Conservation (phyloP, 768 basidiomycete genomes). For the Mycena rebaudengoi region DNA sequence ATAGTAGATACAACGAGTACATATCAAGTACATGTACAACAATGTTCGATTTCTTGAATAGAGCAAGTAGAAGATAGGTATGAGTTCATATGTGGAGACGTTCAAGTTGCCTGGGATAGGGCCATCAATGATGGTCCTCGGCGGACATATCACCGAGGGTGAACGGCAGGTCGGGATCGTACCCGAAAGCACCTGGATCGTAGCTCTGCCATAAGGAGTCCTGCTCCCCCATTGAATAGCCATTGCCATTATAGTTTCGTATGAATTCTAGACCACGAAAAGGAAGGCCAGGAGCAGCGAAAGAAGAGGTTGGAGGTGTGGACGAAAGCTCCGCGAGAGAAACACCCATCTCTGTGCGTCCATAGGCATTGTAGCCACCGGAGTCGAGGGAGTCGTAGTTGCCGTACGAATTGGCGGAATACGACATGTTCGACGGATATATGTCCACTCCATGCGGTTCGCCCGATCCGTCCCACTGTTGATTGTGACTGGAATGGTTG, state of each 20-base stretch:
- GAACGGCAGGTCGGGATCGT: constrained; percentile 83
- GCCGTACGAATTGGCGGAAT: constrained; percentile 51
- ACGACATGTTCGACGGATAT: constrained; percentile 52
- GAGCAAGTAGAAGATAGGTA: background rate
- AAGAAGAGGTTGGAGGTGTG: constrained; percentile 69
- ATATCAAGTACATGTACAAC: constrained; percentile 22
- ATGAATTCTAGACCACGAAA: constrained; percentile 88
- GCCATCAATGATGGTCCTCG: constrained; percentile 46
- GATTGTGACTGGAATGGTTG: constrained; percentile 49
- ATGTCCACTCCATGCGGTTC: constrained; percentile 51
- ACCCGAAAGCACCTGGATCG: constrained; percentile 77
- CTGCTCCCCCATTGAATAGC: constrained; percentile 56
- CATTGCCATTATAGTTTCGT: constrained; percentile 73
- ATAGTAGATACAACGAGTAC: constrained; percentile 24
- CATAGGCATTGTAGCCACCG: constrained; percentile 41
- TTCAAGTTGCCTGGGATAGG: constrained; percentile 2
- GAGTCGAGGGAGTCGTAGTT: constrained; percentile 46
- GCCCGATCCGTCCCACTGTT: constrained; percentile 56
- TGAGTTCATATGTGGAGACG: background rate
- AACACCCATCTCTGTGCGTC: constrained; percentile 40
- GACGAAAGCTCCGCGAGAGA: constrained; percentile 56
- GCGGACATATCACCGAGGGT: constrained; percentile 54
- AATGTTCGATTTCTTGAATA: constrained; percentile 12
- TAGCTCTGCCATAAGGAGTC: constrained; percentile 69
- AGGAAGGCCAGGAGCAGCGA: constrained; percentile 78